Evolutionary conservation across 345 rosid genomes (phyloP).

Genomic region (Citrus cavaleriei): DNA sequence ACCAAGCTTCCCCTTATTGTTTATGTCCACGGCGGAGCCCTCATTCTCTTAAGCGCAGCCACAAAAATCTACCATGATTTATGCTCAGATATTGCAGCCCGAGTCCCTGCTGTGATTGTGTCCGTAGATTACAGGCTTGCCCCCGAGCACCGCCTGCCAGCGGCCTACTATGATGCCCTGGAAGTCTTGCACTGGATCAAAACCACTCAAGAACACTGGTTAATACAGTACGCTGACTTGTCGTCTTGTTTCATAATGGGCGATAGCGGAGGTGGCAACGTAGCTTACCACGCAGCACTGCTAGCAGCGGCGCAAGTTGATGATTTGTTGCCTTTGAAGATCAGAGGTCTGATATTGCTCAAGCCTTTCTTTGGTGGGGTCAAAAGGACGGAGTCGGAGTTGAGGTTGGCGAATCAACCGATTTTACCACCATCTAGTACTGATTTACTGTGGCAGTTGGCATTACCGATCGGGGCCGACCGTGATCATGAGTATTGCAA

Average conservation of each 20-base stretch:
- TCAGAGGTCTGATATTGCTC: conserved; percentile 59
- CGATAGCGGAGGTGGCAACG: conserved; percentile 56
- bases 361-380: conserved; percentile 61
- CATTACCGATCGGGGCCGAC: conserved; percentile 46
- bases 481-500: conserved; percentile 61
- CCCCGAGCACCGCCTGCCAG: conserved; percentile 69
- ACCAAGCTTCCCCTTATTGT: conserved; percentile 52
- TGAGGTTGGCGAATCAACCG: conserved; percentile 23
- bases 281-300: conserved; percentile 46
- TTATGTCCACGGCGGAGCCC: conserved; percentile 64
- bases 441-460: conserved; percentile 58
- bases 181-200: conserved; percentile 44
- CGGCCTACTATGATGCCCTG: conserved; percentile 55
- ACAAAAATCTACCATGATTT: conserved; percentile 15
- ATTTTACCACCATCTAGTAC: conserved; percentile 19
- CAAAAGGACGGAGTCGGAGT: conserved; percentile 43
- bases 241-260: conserved; percentile 48
- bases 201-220: conserved; percentile 33
- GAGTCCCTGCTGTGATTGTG: conserved; percentile 32
- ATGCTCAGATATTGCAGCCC: conserved; percentile 29
- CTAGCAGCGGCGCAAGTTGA: conserved; percentile 16
- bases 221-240: conserved; percentile 31
- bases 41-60: conserved; percentile 36
- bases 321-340: conserved; percentile 37
- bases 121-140: conserved; percentile 54